Base-by-base conservation (phyloP, 257 asterid genomes). In the Striga asiatica region DNA sequence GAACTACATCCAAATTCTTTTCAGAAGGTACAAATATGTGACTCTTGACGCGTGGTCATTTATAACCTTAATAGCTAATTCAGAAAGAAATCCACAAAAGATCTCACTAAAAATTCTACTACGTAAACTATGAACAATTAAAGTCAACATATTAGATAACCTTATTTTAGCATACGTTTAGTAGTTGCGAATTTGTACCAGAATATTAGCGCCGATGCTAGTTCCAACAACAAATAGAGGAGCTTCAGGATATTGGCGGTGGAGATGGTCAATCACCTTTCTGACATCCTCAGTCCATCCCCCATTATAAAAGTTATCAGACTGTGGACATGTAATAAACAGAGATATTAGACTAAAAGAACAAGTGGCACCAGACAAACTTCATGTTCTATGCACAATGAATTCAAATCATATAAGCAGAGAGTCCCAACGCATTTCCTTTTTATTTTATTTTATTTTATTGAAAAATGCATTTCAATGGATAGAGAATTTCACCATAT, bases 281-380 rank as follows among this genome's bases (percentile, higher is more conserved):
- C 96, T 73, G 34, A 80, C 66, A 42, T 89, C 98, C 54, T 82
- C 88, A 19, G 96, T 81, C 96, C 96, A 89, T 70, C 92, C 96
- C 70, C 78, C 96, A 73, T 82, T 77, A 51, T 86, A 89, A 68
- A 84, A 77, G 77, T 78, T 45, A 74, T 91, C 98, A 12, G 98
- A 86, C 98, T 91, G 85, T 70, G 48, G 49, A 66, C 48, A 70
- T 52, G 60, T 47, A 55, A 71, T 21, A 19, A 56, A 56, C 42
- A 61, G 28, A 58, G 50, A 32, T 41, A 39, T 34, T 54, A 72
- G 34, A 45, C 4, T 17, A 38, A 27, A 27, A 21, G 7, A 58
- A 66, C 34, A 34, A 61, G 18, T 9, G 18, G 52, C 27, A 35
- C 23, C 31, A 8, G 5, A 58, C 38, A 42, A 62, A 57, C 39